Evolutionary conservation across 2,329 filamentous ascomycete genomes (phyloP).

Genomic region (Neopestalotiopsis clavispora): DNA sequence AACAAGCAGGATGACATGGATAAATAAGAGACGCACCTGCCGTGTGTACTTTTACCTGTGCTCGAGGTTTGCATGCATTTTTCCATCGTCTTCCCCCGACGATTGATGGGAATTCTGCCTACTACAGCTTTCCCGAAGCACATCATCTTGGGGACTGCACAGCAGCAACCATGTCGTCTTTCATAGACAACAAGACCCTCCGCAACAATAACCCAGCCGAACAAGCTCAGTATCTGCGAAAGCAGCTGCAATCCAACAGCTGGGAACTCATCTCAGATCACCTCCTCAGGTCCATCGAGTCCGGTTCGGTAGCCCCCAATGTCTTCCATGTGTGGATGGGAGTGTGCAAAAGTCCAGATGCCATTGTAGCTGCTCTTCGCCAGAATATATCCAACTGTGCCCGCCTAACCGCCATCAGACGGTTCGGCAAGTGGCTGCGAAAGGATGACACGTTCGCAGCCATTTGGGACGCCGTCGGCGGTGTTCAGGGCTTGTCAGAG

Average conservation of each 20-base stretch:
- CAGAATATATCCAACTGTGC: slow-evolving; percentile 20
- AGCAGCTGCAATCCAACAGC: background rate
- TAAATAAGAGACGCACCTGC: too few relatives aligned
- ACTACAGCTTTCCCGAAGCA: too few relatives aligned
- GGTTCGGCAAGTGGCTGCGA: slow-evolving; percentile 21
- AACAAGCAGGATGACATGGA: too few relatives aligned
- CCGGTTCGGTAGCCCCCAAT: slow-evolving; percentile 20
- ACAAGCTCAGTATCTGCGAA: slow-evolving; percentile 8
- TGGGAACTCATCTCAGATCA: slow-evolving; percentile 17
- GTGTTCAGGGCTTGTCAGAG: background rate
- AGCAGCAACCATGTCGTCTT: background rate
- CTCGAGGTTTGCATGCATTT: too few relatives aligned
- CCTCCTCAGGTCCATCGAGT: slow-evolving; percentile 16
- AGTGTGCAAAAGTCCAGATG: slow-evolving; percentile 21
- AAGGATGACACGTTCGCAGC: slow-evolving; percentile 11
- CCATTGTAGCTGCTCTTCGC: slow-evolving; percentile 19
- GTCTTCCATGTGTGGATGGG: slow-evolving; percentile 24
- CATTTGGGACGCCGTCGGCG: slow-evolving; percentile 15
- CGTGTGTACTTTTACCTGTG: too few relatives aligned
- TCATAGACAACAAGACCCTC: slow-evolving; percentile 8
- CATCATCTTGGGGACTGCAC: background rate
- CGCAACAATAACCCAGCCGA: slow-evolving; percentile 7
- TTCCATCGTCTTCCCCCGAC: too few relatives aligned
- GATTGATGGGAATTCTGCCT: too few relatives aligned
- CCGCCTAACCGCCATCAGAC: slow-evolving; percentile 22